phyloP scores from a whole-genome alignment of 768 basidiomycete genomes.

The Vararia minispora region DNA sequence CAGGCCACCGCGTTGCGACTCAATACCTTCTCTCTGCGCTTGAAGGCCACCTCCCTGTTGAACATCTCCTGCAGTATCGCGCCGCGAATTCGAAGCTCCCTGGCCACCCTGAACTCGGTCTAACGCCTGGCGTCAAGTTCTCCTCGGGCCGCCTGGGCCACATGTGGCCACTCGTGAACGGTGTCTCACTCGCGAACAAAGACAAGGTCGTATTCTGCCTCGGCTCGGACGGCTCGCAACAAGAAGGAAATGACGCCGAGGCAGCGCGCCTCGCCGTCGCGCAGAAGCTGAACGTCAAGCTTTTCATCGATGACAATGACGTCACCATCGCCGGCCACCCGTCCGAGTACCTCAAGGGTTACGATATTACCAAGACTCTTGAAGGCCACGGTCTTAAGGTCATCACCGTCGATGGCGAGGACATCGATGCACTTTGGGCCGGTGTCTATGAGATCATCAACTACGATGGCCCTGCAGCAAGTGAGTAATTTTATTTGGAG shows the following conservation, averaged over 20 bases:
- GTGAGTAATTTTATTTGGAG: conserved; percentile 24
- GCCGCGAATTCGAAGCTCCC: conserved; percentile 81
- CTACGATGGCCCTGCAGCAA: conserved; percentile 68
- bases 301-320: conserved; percentile 84
- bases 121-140: conserved; percentile 90
- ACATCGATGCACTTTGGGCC: conserved; percentile 68
- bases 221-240: conserved; percentile 85
- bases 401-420: conserved; percentile 62
- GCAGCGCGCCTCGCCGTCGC: conserved; percentile 83
- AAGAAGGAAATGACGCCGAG: conserved; percentile 87
- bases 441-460: conserved; percentile 45
- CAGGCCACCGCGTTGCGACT: conserved; percentile 84
- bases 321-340: conserved; percentile 91
- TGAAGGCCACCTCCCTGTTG: conserved; percentile 57
- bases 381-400: conserved; percentile 78
- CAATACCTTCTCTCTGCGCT: conserved; percentile 79
- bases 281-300: conserved; percentile 71
- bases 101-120: conserved; percentile 80
- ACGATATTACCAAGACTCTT: conserved; percentile 57
- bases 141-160: conserved; percentile 89
- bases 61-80: conserved; percentile 78
- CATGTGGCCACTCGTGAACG: conserved; percentile 85
- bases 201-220: conserved; percentile 73
- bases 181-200: conserved; percentile 69
- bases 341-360: conserved; percentile 76